Base-by-base conservation (phyloP, 257 asterid genomes). In the Marsdenia floribunda region DNA sequence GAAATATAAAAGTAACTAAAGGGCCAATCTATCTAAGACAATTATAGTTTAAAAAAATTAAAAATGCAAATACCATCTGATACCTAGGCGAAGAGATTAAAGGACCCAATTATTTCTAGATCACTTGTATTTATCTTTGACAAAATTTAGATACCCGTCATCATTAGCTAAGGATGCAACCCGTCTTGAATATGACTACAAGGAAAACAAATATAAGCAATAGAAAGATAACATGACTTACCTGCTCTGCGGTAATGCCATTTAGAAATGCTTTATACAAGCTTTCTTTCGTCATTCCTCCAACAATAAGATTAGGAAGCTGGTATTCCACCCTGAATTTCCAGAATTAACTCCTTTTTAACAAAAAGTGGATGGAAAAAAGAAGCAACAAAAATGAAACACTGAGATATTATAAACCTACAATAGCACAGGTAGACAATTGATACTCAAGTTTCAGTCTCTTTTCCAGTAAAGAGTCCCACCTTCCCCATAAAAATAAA, bases 301-400 rank as follows among this genome's bases (percentile, higher is more conserved):
- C 86, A 70, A 95, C 99, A 60, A 92, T 87, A 84, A 95, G 97
- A 87, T 95, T 95, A 33, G 99, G 99, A 67, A 95, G 96, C 86
- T 90, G 98, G 86, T 95, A 95, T 78, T 92, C 98, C 40, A 95
- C 87, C 90, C 98, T 93, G 93, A 63, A 81, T 76, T 83, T 79
- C 70, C 77, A 87, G 52, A 66, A 78, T 33, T 18, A 68, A 64
- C 50, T 60, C 60, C 21, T 52, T 47, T 70, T 68, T 22, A 68
- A 73, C 54, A 66, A 40, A 72, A 4, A 46, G 57, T 35, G 9
- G 19, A 79, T 22, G 7, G 14, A 64, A 64, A 29, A 33, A 38
- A 66, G 12, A 24, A 9, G 58, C 40, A 7, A 67, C 18, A 40
- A 18, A 16, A 68, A 58, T 3, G 7, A 57, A 66, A 37, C 58